Evolutionary conservation across 1,284 basidiomycete species (phyloP).

Genomic region (Somion occarium): DNA sequence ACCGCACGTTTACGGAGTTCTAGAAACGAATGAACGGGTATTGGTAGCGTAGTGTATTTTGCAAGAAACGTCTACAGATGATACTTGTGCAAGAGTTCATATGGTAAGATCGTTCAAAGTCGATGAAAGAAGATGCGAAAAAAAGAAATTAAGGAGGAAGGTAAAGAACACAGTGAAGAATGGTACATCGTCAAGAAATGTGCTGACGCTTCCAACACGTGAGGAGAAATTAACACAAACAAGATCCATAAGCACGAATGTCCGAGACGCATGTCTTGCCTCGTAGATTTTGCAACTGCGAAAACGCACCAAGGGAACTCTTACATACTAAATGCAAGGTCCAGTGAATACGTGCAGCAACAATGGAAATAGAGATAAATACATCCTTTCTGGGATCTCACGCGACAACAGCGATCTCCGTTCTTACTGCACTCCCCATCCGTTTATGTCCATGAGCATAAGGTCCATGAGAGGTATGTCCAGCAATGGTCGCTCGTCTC

Average conservation of each 20-base stretch:
- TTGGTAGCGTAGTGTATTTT: neutral
- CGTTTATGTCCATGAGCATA: neutral
- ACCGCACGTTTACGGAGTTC: neutral
- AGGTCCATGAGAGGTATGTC: neutral
- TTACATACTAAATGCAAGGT: no score
- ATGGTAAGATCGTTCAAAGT: neutral
- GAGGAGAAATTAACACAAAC: no score
- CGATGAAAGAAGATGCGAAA: neutral
- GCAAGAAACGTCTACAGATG: neutral
- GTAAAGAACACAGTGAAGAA: neutral
- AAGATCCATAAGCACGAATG: no score
- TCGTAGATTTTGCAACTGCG: no score
- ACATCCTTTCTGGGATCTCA: neutral
- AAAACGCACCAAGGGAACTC: no score
- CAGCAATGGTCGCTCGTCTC: slow-evolving; percentile 18
- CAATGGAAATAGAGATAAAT: neutral
- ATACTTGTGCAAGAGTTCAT: neutral
- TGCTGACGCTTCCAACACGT: no score
- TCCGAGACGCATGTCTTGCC: no score
- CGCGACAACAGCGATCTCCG: neutral
- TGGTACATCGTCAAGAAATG: neutral
- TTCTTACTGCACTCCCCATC: neutral
- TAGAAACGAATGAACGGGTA: neutral
- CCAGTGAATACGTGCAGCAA: neutral
- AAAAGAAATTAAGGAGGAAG: neutral